Evolutionary conservation across 1,284 basidiomycete species (phyloP).

Genomic region (Coniferiporia sulphurascens): DNA sequence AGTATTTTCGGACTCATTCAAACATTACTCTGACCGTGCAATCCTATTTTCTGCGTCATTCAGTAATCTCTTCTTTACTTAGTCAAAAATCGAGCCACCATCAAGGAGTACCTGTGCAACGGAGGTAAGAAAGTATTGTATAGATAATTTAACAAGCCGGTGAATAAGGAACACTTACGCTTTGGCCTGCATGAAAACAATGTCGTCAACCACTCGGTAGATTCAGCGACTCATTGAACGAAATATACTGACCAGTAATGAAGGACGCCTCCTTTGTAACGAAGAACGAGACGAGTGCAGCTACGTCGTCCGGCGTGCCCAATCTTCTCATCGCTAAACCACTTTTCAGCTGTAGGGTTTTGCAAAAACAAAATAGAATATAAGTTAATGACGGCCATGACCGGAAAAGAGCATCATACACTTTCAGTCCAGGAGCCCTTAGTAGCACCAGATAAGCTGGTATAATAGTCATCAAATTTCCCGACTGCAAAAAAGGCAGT

Average conservation of each 20-base stretch:
- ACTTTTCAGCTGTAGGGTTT: background rate
- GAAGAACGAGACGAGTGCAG: slow-evolving; percentile 21
- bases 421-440: slow-evolving; percentile 5
- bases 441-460: background rate
- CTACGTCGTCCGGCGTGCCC: slow-evolving; percentile 21
- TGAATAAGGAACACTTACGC: background rate
- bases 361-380: background rate
- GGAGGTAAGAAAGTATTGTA: background rate
- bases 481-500: slow-evolving; percentile 1
- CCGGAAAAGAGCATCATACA: background rate
- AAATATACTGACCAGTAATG: slow-evolving; percentile 20
- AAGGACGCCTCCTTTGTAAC: slow-evolving; percentile 21
- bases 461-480: slow-evolving; percentile 13
- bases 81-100: background rate
- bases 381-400: background rate
- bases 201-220: background rate
- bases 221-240: background rate
- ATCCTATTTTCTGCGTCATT: background rate
- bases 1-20: no score
- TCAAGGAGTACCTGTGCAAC: background rate
- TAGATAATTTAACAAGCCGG: background rate
- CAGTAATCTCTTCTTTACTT: background rate
- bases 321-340: slow-evolving; percentile 9
- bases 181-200: background rate
- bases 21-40: no score